These are phyloP conservation scores for Echinochloa phyllopogon DNA, from an alignment of 176 grass and related monocot genomes.

Conservation along the genomic window DNA sequence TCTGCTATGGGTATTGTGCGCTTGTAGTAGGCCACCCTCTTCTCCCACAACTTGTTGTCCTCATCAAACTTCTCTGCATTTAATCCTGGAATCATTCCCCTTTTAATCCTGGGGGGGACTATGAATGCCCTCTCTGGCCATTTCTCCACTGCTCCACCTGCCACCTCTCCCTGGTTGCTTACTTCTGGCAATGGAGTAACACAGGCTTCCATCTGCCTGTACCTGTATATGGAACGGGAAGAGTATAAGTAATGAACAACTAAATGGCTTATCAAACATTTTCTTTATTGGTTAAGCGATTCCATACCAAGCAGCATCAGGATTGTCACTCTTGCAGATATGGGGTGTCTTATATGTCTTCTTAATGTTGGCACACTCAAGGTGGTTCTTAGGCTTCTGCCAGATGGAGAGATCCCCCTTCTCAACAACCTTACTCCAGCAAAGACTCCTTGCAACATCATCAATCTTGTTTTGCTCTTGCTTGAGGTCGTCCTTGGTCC, in stretches of 20 bases:
- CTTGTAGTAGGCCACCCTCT: slow-evolving; percentile 74
- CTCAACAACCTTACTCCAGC: slow-evolving; percentile 91
- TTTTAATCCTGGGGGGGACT: slow-evolving; percentile 84
- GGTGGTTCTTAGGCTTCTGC: slow-evolving; percentile 95
- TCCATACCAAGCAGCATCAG: slow-evolving; percentile 82
- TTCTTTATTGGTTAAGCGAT: slow-evolving; percentile 1
- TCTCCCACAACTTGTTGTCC: slow-evolving; percentile 82
- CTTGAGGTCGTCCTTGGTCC: slow-evolving; percentile 81
- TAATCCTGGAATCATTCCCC: slow-evolving; percentile 75
- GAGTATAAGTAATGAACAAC: slow-evolving; percentile 15
- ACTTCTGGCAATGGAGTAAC: slow-evolving; percentile 91
- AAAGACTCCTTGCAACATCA: slow-evolving; percentile 71
- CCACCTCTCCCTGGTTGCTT: slow-evolving; percentile 72
- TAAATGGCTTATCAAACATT: background rate
- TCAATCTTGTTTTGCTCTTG: slow-evolving; percentile 89
- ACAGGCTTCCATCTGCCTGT: slow-evolving; percentile 86
- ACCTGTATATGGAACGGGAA: slow-evolving; percentile 48
- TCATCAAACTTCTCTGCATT: slow-evolving; percentile 77
- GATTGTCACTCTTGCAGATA: slow-evolving; percentile 81
- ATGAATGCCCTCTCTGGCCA: slow-evolving; percentile 82
- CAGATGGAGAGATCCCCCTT: slow-evolving; percentile 81
- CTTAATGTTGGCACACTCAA: slow-evolving; percentile 63
- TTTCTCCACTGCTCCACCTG: slow-evolving; percentile 66
- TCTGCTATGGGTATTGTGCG: slow-evolving; percentile 56
- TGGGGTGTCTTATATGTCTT: slow-evolving; percentile 74